phyloP scores from a whole-genome alignment of 495 filamentous ascomycete genomes.

The Talaromyces borbonicus region DNA sequence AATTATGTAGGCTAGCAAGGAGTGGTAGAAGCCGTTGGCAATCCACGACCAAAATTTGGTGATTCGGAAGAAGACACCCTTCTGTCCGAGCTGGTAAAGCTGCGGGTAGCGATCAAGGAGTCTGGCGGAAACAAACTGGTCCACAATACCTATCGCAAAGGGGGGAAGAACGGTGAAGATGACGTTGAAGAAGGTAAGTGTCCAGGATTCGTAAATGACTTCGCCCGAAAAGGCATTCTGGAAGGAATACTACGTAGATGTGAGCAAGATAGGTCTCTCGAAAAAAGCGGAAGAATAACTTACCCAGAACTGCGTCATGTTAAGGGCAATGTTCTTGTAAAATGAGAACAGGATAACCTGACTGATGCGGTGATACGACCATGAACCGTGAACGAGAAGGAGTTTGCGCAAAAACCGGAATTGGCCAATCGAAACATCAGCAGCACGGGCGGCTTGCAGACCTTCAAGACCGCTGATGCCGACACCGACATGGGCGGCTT shows the following conservation, averaged over 20 bases:
- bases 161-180: constrained; percentile 94
- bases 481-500: constrained; percentile 96
- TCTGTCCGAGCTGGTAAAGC: constrained; percentile 86
- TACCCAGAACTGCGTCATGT: constrained; percentile 99
- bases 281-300: constrained; percentile 18
- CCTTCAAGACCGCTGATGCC: constrained; percentile 97
- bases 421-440: constrained; percentile 92
- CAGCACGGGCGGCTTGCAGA: constrained; percentile 93
- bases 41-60: constrained; percentile 91
- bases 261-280: constrained; percentile 24
- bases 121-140: constrained; percentile 94
- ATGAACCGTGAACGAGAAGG: constrained; percentile 89
- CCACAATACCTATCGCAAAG: constrained; percentile 91
- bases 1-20: constrained; percentile 78
- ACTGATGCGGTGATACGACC: constrained; percentile 95
- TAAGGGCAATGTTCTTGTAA: constrained; percentile 98
- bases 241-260: constrained; percentile 65
- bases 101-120: constrained; percentile 97
- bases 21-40: constrained; percentile 90
- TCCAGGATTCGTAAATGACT: constrained; percentile 99
- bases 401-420: constrained; percentile 95
- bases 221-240: constrained; percentile 97
- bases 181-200: constrained; percentile 97
- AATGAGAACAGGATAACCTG: constrained; percentile 97
- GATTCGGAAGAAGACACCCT: constrained; percentile 84